Base-by-base conservation (phyloP, 805 yeast species). In the Hanseniaspora thailandica region DNA sequence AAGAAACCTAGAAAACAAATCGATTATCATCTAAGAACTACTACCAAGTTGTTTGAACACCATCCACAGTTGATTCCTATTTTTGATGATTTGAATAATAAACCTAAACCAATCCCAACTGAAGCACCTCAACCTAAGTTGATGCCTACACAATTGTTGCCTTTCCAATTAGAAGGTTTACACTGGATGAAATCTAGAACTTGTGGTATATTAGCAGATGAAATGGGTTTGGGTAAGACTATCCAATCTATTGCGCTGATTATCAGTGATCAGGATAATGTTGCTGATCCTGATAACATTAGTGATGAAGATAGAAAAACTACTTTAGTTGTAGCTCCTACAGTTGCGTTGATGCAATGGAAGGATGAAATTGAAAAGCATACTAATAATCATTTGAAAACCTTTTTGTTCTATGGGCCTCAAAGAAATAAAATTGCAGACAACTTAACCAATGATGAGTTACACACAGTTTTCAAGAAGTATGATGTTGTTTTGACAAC, bases 221-320 rank as follows among this genome's bases (percentile, higher is more conserved):
- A 93, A 68, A 93, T 93, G 99, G 99, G 99, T 35, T 90, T 93
- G 97, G 99, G 99, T 57, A 93, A 93, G 62, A 93, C 99, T 0
- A 89, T 93, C 47, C 98, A 93, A 68, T 90, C 96, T 36, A 90
- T 93, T 57, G 93, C 94, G 0, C 68, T 93, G 44, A 77, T 93
- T 62, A 78, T 89, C 80, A 66, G 74, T 45, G 94, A 87, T 65
- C 63, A 74, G 20, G 52, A 53, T 33, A 39, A 46, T 17, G 47
- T 61, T 70, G 0, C 81, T 80, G 47, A 52, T 6, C 47, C 47
- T 6, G 23, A 36, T 17, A 38, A 40, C n/a, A 47, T 47, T 9
- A 30, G 6, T 3, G 30, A 50, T 28, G 40, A 34, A 22, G 26
- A 46, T 6, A 50, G 54, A 35, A 70, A 78, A 10, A 97, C 97